Evolutionary conservation across 768 basidiomycete species (phyloP).

Genomic region (Rhizopogon vesiculosus): DNA sequence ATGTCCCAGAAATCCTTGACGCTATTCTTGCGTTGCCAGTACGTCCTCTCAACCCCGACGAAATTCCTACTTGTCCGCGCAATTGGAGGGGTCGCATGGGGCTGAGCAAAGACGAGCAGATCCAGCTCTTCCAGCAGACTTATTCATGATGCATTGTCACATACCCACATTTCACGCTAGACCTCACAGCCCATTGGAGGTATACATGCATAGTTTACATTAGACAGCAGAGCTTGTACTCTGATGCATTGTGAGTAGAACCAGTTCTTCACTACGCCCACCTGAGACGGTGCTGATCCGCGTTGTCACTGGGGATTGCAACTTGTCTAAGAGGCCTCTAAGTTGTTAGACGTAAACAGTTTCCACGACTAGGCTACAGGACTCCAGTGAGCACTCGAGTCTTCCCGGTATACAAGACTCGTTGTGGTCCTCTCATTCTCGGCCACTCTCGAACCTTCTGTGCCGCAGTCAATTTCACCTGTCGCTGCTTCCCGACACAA

Average conservation of each 20-base stretch:
- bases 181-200: not conserved
- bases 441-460: no score
- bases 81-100: slow-evolving; percentile 78
- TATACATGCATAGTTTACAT: not conserved
- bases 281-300: slow-evolving; percentile 1
- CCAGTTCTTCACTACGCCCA: slow-evolving; percentile 1
- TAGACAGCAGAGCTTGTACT: not conserved
- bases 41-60: slow-evolving; percentile 20
- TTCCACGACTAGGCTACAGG: no score
- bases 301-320: no score
- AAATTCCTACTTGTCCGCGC: slow-evolving; percentile 35
- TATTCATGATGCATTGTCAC: not conserved
- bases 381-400: no score
- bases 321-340: not conserved
- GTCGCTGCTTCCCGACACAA: no score
- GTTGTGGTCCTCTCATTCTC: no score
- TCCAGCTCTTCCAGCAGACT: slow-evolving; percentile 26
- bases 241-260: not conserved
- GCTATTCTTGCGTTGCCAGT: slow-evolving; percentile 30
- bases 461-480: no score
- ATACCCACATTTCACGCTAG: not conserved
- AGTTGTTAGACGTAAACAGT: no score
- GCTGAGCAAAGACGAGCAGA: slow-evolving; percentile 52
- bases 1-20: slow-evolving; percentile 53
- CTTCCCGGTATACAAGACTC: no score